Conservation (phyloP, 1,139 yeast species). For the Arxiozyma slooffiae region DNA sequence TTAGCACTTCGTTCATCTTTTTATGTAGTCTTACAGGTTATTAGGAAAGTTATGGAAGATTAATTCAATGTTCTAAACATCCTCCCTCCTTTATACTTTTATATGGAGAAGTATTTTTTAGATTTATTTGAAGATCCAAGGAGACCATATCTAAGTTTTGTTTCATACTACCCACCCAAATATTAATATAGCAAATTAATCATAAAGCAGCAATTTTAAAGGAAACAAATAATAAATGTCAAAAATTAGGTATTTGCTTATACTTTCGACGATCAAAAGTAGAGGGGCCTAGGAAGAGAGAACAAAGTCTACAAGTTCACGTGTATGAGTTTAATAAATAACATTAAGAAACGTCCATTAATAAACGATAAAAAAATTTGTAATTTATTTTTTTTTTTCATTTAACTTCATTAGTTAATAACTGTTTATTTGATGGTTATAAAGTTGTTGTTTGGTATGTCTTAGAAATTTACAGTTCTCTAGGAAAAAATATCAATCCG, state of each 20-base stretch:
- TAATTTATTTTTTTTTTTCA: no score
- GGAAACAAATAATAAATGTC: background rate
- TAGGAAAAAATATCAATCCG: no score
- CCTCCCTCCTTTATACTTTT: background rate
- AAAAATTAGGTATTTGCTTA: background rate
- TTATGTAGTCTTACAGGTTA: no score
- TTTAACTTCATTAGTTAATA: background rate
- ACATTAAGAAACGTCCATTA: no score
- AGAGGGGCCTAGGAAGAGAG: no score
- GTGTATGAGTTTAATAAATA: background rate
- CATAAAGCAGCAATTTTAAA: background rate
- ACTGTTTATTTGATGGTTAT: background rate
- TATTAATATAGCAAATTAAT: background rate
- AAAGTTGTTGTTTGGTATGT: no score
- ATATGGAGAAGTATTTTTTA: background rate
- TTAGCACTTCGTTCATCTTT: no score
- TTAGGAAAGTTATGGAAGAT: background rate
- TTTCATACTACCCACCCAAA: background rate
- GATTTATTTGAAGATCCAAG: background rate
- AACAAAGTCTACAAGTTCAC: background rate
- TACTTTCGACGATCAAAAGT: background rate
- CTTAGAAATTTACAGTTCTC: background rate
- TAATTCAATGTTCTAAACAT: background rate
- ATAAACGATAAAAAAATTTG: background rate
- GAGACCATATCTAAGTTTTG: background rate